Evolutionary conservation across 192 early-diverging fungal genomes (phyloP), one percentile per base, ranked within the genome.

Genomic region (Lunasporangiospora selenospora): DNA sequence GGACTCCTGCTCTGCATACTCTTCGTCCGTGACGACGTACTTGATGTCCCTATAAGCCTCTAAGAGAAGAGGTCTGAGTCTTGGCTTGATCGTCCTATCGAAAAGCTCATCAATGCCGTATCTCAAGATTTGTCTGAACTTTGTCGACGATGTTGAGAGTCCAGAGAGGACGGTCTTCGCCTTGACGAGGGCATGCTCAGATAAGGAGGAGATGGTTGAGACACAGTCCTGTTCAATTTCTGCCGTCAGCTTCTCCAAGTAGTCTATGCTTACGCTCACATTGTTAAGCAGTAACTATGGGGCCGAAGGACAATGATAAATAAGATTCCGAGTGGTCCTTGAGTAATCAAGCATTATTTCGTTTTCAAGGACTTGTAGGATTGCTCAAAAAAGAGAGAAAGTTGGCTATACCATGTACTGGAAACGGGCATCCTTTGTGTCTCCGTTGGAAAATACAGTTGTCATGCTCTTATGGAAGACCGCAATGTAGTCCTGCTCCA

Each of bases 1-100:
- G 40, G 86, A 80, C 41, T 90, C 89, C 27, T 85, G 81, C 43
- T 92, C 90, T 34, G 88, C 86, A 61, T 95, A 98, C 75, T 99
- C 96, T 42, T 98, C 94, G 43, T 96, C 94, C 18, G 88, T 85
- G 16, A 98, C 81, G 4, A 92, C 89, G 59, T 99, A 99, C 59
- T 92, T 93, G 45, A 93, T 81, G 40, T 96, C 93, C 30, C 86
- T 79, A 59, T 92, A 94, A 7, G 93, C 80, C 18, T 94, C 90
- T 63, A 90, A 87, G 37, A 97, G 79, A 9, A 96, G 76, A 0
- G 92, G 81, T 31, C 90, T 82, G 42, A 98, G 69, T 60, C 89
- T 83, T 16, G 92, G 92, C 75, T 91, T 91, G 23, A 97, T 53
- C 43, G 87, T 87, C 54, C 93, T 89, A 5, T 76, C 75, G 59